Base-by-base conservation (phyloP, 352 stramenopile genomes). In the Elongisporangium anandrum region DNA sequence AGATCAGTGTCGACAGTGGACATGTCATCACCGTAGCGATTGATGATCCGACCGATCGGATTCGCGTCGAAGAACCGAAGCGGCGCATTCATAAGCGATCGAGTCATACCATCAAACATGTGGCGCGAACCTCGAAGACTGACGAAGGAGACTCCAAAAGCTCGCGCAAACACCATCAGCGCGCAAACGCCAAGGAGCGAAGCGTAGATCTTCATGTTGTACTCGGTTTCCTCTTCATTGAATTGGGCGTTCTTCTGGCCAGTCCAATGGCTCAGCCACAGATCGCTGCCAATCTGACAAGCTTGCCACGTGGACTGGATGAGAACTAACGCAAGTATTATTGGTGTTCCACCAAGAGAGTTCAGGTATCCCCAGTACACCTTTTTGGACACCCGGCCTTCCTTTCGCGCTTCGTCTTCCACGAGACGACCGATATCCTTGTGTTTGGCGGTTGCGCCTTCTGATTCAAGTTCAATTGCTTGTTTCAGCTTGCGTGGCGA, bases 1-100 rank as follows among this genome's bases (percentile, higher is more conserved):
- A 89, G 61, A 50, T 92, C 75, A 20, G 95, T 77, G 72, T 98
- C 91, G 12, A 97, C 68, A 15, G 85, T 84, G 34, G 90, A 77
- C 69, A 97, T 93, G 60, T 97, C 91, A 10, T 77, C 81, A 39
- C 76, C 69, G 52, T 97, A 98, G 13, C 94, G 79, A 59, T 94
- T 96, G 12, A 97, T 39, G 54, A 97, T 90, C 54, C 90, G 73
- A 1, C 91, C 90, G 21, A 95, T 74, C 6, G 92, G 94, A 57
- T 94, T 97, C 5, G 75, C 82, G 63, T 98, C 90, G 65, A 97
- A 98, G 69, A 98, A 98, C 3, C 79, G 65, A 39, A 97, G 80
- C 6, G 92, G 90, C 17, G 92, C 91, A 48, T 76, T 70, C 19
- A 98, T 61, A 16, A 98, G 79, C 21, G 79, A 80, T 20, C 77